These are phyloP conservation scores for Saturnispora kantuleensis DNA, from an alignment of 805 yeast genomes.

Conservation along the genomic window DNA sequence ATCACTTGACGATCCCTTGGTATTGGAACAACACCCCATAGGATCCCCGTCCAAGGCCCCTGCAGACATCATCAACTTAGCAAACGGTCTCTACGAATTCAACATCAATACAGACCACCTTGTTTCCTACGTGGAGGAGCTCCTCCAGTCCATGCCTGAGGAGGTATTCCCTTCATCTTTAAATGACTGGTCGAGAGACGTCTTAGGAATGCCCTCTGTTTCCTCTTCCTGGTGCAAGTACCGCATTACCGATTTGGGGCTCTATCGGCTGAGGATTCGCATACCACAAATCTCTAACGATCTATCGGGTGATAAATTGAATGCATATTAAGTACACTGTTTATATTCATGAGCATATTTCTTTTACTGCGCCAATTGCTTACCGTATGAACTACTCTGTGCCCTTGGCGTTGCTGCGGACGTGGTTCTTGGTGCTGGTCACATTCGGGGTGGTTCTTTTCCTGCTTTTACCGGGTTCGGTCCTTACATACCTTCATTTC, in stretches of 20 bases:
- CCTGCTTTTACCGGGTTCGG: slow-evolving; percentile 10
- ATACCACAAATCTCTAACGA: slow-evolving; percentile 10
- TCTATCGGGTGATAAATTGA: slow-evolving; percentile 6
- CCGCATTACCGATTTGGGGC: not conserved
- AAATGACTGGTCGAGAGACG: too few relatives aligned
- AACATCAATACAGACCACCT: slow-evolving; percentile 1
- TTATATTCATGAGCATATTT: not conserved
- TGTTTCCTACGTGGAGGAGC: not conserved
- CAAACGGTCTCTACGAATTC: slow-evolving; percentile 11
- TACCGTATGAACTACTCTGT: not conserved
- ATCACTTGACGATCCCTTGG: not conserved
- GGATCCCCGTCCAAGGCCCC: not conserved
- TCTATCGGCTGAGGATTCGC: not conserved
- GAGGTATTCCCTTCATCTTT: too few relatives aligned
- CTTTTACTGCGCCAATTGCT: too few relatives aligned
- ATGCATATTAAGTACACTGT: slow-evolving; percentile 3
- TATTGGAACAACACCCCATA: not conserved
- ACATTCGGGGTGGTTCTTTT: slow-evolving; percentile 6
- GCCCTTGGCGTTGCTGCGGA: slow-evolving; percentile 6
- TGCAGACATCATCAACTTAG: slow-evolving; percentile 3
- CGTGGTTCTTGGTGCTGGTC: slow-evolving; percentile 7
- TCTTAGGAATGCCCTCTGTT: too few relatives aligned
- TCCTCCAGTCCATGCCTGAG: not conserved
- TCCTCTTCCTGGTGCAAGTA: not conserved
- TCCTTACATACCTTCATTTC: slow-evolving; percentile 10